phyloP scores from a whole-genome alignment of 176 grass and related monocot species.

The Hordeum vulgare region MorexV3_pseudomolecules_assembly NC_058524.1:271368684-271369183 shows the following conservation, averaged over 20 bases:
- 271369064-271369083: neutral
- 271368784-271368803: neutral
- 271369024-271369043: conserved; percentile 35
- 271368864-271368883: conserved; percentile 93
- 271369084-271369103: conserved; percentile 16
- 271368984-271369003: conserved; percentile 96
- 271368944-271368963: conserved; percentile 18
- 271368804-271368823: neutral
- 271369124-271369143: conserved; percentile 90
- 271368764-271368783: neutral
- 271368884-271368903: conserved; percentile 99
- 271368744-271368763: neutral
- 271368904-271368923: conserved; percentile 31
- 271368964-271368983: conserved; percentile 55
- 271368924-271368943: neutral
- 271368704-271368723: conserved; percentile 1
- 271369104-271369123: conserved; percentile 38
- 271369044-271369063: neutral
- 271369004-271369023: conserved; percentile 89
- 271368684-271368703: neutral
- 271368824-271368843: conserved; percentile 97
- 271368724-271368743: neutral
- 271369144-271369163: conserved; percentile 87
- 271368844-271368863: conserved; percentile 78
- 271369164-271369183: conserved; percentile 91